These are phyloP conservation scores for Cupressus sempervirens DNA, from an alignment of 75 land plant species.

Conservation along the genomic window DNA sequence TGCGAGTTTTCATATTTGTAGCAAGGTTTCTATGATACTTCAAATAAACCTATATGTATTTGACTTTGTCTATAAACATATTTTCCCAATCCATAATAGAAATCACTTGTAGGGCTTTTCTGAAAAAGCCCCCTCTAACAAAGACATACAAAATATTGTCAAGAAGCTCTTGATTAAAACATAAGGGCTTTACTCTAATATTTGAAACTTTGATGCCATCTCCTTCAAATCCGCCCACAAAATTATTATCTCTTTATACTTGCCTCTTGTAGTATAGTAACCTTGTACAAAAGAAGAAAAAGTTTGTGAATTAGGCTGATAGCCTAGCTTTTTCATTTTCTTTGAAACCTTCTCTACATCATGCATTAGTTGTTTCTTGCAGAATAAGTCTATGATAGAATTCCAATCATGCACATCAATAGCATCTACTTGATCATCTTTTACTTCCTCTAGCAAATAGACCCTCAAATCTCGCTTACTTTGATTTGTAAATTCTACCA, in stretches of 20 bases:
- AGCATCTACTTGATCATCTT: no score
- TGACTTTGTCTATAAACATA: constrained; percentile 62
- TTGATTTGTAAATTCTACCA: no score
- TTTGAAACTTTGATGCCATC: constrained; percentile 17
- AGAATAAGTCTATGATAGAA: constrained; percentile 65
- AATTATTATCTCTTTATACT: constrained; percentile 57
- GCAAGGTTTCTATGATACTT: no score
- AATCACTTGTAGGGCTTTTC: constrained; percentile 55
- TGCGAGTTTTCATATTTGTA: no score
- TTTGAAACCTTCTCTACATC: constrained; percentile 66
- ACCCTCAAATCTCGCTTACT: no score
- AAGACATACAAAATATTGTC: constrained; percentile 63
- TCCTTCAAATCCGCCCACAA: constrained; percentile 71
- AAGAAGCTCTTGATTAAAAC: constrained; percentile 63
- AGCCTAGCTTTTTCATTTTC: constrained; percentile 58
- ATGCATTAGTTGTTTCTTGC: constrained; percentile 59
- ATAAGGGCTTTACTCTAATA: constrained; percentile 18
- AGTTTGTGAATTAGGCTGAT: constrained; percentile 69
- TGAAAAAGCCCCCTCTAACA: constrained; percentile 61
- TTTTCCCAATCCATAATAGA: constrained; percentile 48
- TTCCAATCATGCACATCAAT: constrained; percentile 73
- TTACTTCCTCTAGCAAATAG: no score
- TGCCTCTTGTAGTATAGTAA: no score
- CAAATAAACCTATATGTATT: constrained; percentile 40
- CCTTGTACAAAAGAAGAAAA: no score